Percentiles rank a stretch among this genome's conserved stretches.
phyloP scores from a whole-genome alignment of 331 rosid genomes.

The Erythrophleum ivorense region DNA sequence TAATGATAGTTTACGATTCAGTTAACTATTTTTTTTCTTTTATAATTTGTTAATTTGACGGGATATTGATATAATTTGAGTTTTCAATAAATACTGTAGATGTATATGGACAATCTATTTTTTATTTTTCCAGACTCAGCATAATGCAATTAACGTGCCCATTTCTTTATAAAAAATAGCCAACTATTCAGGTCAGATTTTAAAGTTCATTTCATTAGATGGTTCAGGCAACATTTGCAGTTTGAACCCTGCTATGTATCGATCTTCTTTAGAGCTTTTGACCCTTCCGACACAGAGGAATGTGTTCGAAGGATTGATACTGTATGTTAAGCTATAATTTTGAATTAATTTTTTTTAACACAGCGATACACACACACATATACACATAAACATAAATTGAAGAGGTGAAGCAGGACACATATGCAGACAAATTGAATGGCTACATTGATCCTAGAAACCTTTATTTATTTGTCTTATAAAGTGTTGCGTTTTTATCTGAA shows the following conservation, averaged over 20 bases:
- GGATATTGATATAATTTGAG: too few relatives aligned
- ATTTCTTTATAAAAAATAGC: too few relatives aligned
- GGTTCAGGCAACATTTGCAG: neutral
- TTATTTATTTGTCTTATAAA: neutral
- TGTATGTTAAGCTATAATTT: too few relatives aligned
- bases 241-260: neutral
- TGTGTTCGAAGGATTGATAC: neutral
- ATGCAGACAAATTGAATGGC: neutral
- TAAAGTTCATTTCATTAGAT: neutral
- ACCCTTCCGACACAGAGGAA: neutral
- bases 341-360: too few relatives aligned
- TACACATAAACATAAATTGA: neutral
- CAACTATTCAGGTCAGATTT: too few relatives aligned
- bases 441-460: neutral
- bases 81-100: too few relatives aligned
- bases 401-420: neutral
- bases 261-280: neutral
- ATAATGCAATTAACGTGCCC: too few relatives aligned
- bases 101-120: too few relatives aligned
- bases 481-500: neutral
- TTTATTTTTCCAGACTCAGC: too few relatives aligned
- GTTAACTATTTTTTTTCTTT: too few relatives aligned
- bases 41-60: too few relatives aligned
- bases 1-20: neutral
- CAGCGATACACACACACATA: too few relatives aligned